Conservation (phyloP, 441 rosid genomes). For the Pelargonium fulgidum region DNA sequence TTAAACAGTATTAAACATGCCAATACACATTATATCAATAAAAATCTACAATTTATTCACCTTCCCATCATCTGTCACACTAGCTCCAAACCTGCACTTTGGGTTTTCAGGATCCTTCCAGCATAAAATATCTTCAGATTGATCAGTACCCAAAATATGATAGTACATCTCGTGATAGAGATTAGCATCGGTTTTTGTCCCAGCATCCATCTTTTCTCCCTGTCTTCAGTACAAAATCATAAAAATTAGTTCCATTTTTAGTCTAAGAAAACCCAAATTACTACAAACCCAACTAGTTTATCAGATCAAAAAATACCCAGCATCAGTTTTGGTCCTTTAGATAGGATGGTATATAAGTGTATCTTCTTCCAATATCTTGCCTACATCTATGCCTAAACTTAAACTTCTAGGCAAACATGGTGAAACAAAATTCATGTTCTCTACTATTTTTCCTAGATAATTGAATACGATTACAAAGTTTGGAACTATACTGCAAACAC, state of each 20-base stretch:
- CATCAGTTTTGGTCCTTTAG: not conserved
- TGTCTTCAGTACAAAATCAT: slow-evolving; percentile 38
- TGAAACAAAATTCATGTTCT: too few relatives aligned
- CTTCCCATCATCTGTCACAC: slow-evolving; percentile 77
- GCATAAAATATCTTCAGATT: slow-evolving; percentile 81
- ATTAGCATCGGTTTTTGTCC: slow-evolving; percentile 75
- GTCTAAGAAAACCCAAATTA: not conserved
- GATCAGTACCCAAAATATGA: slow-evolving; percentile 77
- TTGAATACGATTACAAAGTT: not conserved
- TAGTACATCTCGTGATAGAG: slow-evolving; percentile 68
- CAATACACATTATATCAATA: too few relatives aligned
- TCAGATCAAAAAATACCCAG: not conserved
- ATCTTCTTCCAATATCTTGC: too few relatives aligned
- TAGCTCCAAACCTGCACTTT: slow-evolving; percentile 41
- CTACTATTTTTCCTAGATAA: too few relatives aligned
- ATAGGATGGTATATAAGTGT: not conserved
- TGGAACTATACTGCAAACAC: not conserved
- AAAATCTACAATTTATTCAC: slow-evolving; percentile 25
- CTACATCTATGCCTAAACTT: too few relatives aligned
- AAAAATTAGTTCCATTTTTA: not conserved
- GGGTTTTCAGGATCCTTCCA: slow-evolving; percentile 86
- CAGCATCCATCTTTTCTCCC: slow-evolving; percentile 77
- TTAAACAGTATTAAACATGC: not conserved
- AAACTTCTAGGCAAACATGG: too few relatives aligned
- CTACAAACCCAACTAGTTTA: too few relatives aligned